Evolutionary conservation across 106 monocot genomes (phyloP), one percentile per base, ranked within the genome.

Genomic region (Acorus calamus): DNA sequence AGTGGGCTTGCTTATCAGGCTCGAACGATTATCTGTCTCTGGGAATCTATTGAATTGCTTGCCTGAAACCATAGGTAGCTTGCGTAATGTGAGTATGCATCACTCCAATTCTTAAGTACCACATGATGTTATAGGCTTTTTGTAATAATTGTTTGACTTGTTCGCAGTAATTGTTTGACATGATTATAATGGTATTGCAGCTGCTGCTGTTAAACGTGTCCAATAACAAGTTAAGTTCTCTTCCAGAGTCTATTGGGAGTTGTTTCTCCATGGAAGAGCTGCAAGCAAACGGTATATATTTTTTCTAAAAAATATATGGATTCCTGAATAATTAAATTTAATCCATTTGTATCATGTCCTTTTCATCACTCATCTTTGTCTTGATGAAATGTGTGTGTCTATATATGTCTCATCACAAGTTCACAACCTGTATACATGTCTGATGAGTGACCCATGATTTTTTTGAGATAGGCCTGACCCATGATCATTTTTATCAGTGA

Each of bases 191-290:
- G 14, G 61, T 9, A 14, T 42, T 75, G 59, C 82, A 98, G 96
- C 62, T 98, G 59, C 66, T 72, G 64, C 59, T 98, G 50, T 68
- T 91, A 56, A 88, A 91, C 77, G 85, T 91, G 57, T 98, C 96
- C 8, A 74, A 71, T 51, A 98, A 98, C 78, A 90, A 88, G 63
- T 64, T 98, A 60, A 80, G 75, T 50, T 72, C 78, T 56, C 68
- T 98, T 57, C 96, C 96, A 62, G 76, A 91, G 74, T 83, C 91
- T 62, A 85, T 98, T 57, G 91, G 87, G n/a, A 67, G 73, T 44
- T 98, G 96, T 72, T 71, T 53, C 14, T 76, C 85, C 55, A 79
- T 96, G 65, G 96, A 91, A 79, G 96, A 96, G 73, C 52, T 96
- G 49, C 90, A 88, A 54, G 96, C 96, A 71, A 80, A 82, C 77